Conservation (phyloP, 345 rosid species). For the Erucastrum elatum region DNA sequence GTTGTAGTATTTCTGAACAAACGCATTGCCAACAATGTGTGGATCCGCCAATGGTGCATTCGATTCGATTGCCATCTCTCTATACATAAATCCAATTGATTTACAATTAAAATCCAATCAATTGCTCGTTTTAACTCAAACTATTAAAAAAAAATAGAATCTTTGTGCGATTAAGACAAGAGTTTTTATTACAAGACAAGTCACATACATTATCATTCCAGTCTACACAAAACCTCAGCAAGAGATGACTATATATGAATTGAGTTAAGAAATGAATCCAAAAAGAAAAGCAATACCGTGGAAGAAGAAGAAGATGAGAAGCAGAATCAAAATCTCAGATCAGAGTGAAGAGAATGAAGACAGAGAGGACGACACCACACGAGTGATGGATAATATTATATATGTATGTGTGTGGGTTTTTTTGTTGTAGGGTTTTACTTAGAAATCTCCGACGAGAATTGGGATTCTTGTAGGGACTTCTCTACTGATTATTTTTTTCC, state of each 20-base stretch:
- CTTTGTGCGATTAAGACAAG: too few species aligned
- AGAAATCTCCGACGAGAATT: slow-evolving; percentile 34
- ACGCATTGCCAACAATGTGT: slow-evolving; percentile 60
- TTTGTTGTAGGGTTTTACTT: slow-evolving; percentile 33
- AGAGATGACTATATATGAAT: too few species aligned
- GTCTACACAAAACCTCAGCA: too few species aligned
- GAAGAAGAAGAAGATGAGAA: slow-evolving; percentile 13
- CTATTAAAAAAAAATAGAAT: background rate
- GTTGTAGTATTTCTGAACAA: slow-evolving; percentile 66
- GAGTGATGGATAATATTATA: background rate
- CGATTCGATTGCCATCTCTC: slow-evolving; percentile 48
- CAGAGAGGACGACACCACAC: slow-evolving; percentile 1
- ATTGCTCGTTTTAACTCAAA: too few species aligned
- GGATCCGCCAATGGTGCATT: slow-evolving; percentile 51
- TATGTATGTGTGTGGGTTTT: background rate
- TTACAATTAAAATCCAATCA: background rate
- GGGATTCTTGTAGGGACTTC: slow-evolving; percentile 15
- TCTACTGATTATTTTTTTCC: background rate
- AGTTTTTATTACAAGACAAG: too few species aligned
- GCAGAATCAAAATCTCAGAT: background rate
- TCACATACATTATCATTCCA: too few species aligned
- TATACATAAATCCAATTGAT: slow-evolving; percentile 32
- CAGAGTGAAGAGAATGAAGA: slow-evolving; percentile 17
- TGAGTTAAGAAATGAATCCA: too few species aligned
- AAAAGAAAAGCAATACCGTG: slow-evolving; percentile 17